Conservation (phyloP, 208 protist genomes). For the Acanthamoeba culbertsoni region DNA sequence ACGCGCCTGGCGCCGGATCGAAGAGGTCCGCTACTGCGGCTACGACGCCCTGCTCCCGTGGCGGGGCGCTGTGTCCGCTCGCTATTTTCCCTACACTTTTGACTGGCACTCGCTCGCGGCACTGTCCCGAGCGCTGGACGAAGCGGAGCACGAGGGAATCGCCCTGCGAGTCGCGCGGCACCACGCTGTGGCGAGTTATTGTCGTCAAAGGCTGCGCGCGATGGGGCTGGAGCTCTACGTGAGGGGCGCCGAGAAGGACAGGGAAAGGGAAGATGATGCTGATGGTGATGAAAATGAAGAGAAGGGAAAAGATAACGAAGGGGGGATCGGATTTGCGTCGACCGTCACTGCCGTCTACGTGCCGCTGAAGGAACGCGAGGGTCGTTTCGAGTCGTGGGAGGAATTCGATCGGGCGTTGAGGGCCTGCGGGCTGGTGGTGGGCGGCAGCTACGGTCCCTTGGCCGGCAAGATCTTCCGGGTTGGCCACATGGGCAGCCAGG, state of each 20-base stretch:
- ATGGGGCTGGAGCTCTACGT: slow-evolving; percentile 4
- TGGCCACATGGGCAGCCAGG: slow-evolving; percentile 58
- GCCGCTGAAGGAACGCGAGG: neutral
- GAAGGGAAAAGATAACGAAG: neutral
- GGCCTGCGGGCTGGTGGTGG: neutral
- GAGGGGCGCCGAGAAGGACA: neutral
- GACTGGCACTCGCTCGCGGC: slow-evolving; percentile 22
- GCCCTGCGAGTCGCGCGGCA: neutral
- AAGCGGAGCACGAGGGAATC: neutral
- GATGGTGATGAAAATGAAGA: neutral
- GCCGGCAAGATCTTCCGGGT: slow-evolving; percentile 36
- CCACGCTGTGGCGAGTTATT: neutral
- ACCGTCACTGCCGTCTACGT: slow-evolving; percentile 51
- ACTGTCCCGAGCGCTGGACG: neutral
- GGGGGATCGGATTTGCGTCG: neutral
- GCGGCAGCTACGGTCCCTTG: slow-evolving; percentile 45
- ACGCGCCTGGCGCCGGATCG: slow-evolving; percentile 40
- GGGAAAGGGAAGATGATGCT: neutral
- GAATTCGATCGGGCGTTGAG: neutral
- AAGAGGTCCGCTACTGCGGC: slow-evolving; percentile 9
- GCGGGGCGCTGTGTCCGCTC: neutral
- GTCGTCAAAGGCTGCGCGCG: neutral
- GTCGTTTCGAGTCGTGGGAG: neutral
- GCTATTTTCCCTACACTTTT: slow-evolving; percentile 29
- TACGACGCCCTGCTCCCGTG: slow-evolving; percentile 36